Evolutionary conservation across 129 eudicot genomes (phyloP).

Genomic region (Flaveria ramosissima): DNA sequence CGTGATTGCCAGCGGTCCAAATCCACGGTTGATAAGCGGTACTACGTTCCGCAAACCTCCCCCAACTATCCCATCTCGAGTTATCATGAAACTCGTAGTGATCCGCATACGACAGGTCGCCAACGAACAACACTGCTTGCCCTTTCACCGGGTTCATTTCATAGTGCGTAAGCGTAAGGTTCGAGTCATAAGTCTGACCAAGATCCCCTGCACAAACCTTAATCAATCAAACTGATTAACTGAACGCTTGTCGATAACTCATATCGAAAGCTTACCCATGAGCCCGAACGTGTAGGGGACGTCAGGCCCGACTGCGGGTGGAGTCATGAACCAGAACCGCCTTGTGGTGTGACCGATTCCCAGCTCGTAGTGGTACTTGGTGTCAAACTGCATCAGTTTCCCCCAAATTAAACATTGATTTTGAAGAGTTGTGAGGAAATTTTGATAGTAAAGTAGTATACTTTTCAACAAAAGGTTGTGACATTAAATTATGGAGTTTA

Average conservation of each 20-base stretch:
- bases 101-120: constrained; percentile 67
- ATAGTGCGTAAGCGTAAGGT: constrained; percentile 54
- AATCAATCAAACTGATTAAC: background rate
- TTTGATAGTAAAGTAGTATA: too few species aligned
- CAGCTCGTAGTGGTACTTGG: constrained; percentile 69
- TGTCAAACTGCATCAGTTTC: constrained; percentile 50
- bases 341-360: constrained; percentile 55
- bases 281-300: constrained; percentile 87
- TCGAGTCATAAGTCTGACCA: constrained; percentile 64
- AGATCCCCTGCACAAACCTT: constrained; percentile 55
- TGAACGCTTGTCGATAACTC: background rate
- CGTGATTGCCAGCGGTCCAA: constrained; percentile 73
- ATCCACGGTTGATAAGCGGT: constrained; percentile 69
- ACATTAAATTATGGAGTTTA: too few species aligned
- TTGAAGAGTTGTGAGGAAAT: too few species aligned
- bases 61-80: constrained; percentile 68
- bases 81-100: constrained; percentile 51
- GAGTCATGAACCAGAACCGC: constrained; percentile 83
- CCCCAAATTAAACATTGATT: background rate
- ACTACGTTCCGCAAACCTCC: constrained; percentile 58
- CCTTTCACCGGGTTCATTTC: constrained; percentile 58
- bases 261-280: constrained; percentile 51
- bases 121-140: constrained; percentile 54
- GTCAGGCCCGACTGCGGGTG: constrained; percentile 86
- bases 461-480: too few species aligned